Base-by-base conservation (phyloP, 192 early-diverging fungal genomes). In the Entophlyctis luteolus region DNA sequence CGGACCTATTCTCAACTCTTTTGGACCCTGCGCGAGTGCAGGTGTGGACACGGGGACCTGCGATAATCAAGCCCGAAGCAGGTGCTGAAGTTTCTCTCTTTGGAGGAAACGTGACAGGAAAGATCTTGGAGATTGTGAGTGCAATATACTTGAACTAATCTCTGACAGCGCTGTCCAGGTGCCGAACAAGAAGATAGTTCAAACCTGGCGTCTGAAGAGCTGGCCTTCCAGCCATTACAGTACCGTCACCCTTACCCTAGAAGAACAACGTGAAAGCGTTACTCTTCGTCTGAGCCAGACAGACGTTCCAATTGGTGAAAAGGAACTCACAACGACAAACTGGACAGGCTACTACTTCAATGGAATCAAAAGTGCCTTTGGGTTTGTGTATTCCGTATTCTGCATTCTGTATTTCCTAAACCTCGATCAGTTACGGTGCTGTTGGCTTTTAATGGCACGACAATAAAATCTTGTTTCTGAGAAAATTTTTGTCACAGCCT, bases 331-430 rank as follows among this genome's bases (percentile, higher is more conserved):
- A 32, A 82, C 83, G 65, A 77, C 78, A 35, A 95, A 98, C 81
- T 98, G 93, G 93, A 82, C 83, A 38, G 83, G 83, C 55, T 97
- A 93, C 78, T 97, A 95, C 81, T 96, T 92, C 91, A 87, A 90
- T 74, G 75, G 88, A 39, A 97, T 97, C 72, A 94, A 95, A 72
- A 81, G 81, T 55, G 83, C 89, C 22, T 97, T 95, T 80, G 94
- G 94, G 84, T 91, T 23, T 34, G 65, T 2, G 33, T 52, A 25
- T 14, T 66, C 33, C 42, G 49, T 38, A 22, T 16, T 59, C 46
- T 59, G 37, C 5, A 22, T 42, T 45, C 4, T 59, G 57, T 3
- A 12, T 3, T 33, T 20, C 34, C 23, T 3, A 42, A 12, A 59
- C 16, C 46, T 59, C 25, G 38, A 23, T 39, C 27, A 59, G 57